These are phyloP conservation scores for Lentithecium fluviatile DNA, from an alignment of 495 filamentous ascomycete species.

Conservation along the genomic window DNA sequence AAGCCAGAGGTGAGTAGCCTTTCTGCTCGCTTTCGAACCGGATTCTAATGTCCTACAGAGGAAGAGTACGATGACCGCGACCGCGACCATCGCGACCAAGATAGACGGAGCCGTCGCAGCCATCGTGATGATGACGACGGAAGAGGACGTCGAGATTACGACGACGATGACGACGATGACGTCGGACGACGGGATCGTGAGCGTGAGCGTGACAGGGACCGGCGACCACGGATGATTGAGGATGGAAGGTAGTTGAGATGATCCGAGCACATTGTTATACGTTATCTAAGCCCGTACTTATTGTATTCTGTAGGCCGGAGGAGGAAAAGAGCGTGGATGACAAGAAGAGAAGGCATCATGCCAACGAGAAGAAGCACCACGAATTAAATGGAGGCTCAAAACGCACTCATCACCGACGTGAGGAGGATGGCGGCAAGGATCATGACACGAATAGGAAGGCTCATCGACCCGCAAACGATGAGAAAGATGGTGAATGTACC, in stretches of 20 bases:
- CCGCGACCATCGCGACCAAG: conserved; percentile 13
- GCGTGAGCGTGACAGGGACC: conserved; percentile 9
- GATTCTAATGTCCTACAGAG: conserved; percentile 11
- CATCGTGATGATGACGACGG: conserved; percentile 26
- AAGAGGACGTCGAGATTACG: conserved; percentile 15
- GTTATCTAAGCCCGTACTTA: not conserved
- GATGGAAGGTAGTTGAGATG: conserved; percentile 26
- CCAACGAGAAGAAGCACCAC: not conserved
- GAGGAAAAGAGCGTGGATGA: too few relatives aligned
- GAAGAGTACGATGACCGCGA: conserved; percentile 23
- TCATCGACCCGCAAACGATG: not conserved
- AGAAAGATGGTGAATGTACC: not conserved
- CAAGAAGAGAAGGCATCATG: too few relatives aligned
- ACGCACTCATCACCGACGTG: not conserved
- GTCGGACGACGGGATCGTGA: not conserved
- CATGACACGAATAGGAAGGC: not conserved
- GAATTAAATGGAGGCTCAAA: not conserved
- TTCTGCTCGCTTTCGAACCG: not conserved
- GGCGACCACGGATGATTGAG: conserved; percentile 22
- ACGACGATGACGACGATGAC: conserved; percentile 20
- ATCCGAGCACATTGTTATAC: not conserved
- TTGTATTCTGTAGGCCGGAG: not conserved
- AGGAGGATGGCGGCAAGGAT: too few relatives aligned
- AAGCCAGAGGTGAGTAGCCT: conserved; percentile 57
- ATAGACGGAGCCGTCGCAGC: conserved; percentile 24